Evolutionary conservation across 1,284 basidiomycete genomes (phyloP), one percentile per base, ranked within the genome.

Genomic region (Austroboletus rostrupii): DNA sequence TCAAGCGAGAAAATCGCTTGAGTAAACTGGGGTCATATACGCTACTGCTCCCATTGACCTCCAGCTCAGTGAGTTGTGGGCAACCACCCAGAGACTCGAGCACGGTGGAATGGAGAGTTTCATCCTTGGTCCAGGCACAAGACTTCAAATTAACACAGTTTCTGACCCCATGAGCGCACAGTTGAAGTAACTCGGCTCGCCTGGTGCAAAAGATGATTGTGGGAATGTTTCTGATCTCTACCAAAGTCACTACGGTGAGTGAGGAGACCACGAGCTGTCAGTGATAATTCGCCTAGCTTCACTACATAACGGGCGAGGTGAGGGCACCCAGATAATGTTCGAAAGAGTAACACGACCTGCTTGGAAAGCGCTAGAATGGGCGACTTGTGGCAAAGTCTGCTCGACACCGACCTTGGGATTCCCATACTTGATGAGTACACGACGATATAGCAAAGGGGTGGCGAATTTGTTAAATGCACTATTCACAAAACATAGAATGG

Each of bases 71-170:
- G 9, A 89, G 67, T 2, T 66, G 56, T 1, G 66, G 57, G 33
- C 73, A 77, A 16, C 57, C 44, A 5, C 68, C 66, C 7, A 89
- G 67, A 16, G 76, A 75, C 23, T 72, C 58, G 11, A 90, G 70
- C 23, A 86, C 76, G 1, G 70, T 67, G 3, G 79, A 77, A 36
- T 72, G 80, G 23, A 90, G 68, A 3, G 86, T 81, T 3, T 85
- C 84, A 57, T 89, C 83, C 37, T 87, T 77, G 7, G 87, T 89
- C 87, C 86, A 90, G 10, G 78, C 79, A 60, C 83, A 87, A 7
- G 79, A 71, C 32, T 57, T 69, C 11, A 90, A 73, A 53, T 80
- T 80, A 31, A 68, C 57, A 57, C 85, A 87, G 57, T 88, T 85
- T 43, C 63, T 59, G 14, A 90, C 65, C 0, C 78, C 85, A 37